A percentile compares a stretch with the other conserved stretches of the same genome.
Conservation (phyloP, 495 filamentous ascomycete genomes). For the Penicillium flavigenum region DNA sequence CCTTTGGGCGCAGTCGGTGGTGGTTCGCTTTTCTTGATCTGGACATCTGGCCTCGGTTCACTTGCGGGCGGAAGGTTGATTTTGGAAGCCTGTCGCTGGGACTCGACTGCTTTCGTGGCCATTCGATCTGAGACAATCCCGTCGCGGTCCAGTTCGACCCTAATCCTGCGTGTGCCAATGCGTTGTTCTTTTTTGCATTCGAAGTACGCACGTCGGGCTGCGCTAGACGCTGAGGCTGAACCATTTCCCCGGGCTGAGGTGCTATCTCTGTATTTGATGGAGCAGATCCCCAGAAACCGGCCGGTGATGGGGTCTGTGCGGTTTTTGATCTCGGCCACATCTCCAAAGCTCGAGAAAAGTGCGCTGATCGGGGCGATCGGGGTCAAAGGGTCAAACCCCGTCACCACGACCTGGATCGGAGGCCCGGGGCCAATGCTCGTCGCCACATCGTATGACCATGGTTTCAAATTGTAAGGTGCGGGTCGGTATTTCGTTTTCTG, state of each 20-base stretch:
- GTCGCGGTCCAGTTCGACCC: slow-evolving; percentile 85
- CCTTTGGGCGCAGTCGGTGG: slow-evolving; percentile 84
- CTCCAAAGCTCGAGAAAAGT: slow-evolving; percentile 82
- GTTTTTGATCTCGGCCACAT: slow-evolving; percentile 84
- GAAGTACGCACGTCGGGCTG: slow-evolving; percentile 68
- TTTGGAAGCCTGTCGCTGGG: slow-evolving; percentile 54
- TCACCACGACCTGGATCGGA: slow-evolving; percentile 83
- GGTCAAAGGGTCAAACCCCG: slow-evolving; percentile 88
- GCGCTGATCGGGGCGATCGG: slow-evolving; percentile 74
- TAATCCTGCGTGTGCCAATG: slow-evolving; percentile 71
- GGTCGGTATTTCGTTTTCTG: slow-evolving; percentile 71
- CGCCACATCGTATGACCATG: slow-evolving; percentile 72
- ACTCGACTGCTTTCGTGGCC: slow-evolving; percentile 67
- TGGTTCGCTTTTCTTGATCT: slow-evolving; percentile 54
- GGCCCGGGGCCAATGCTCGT: slow-evolving; percentile 87
- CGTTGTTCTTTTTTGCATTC: slow-evolving; percentile 63
- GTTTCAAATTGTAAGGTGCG: slow-evolving; percentile 74
- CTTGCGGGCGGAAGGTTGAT: slow-evolving; percentile 17
- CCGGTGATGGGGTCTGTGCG: slow-evolving; percentile 91
- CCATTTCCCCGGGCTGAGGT: slow-evolving; percentile 51
- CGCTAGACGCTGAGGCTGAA: slow-evolving; percentile 63
- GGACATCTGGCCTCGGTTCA: slow-evolving; percentile 31
- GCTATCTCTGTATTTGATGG: slow-evolving; percentile 81
- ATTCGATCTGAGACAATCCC: slow-evolving; percentile 73
- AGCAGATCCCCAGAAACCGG: slow-evolving; percentile 87